Percentiles rank a stretch among this genome's conserved stretches.
phyloP scores from a whole-genome alignment of 2,329 filamentous ascomycete genomes.

The Alternaria rosae region DNA sequence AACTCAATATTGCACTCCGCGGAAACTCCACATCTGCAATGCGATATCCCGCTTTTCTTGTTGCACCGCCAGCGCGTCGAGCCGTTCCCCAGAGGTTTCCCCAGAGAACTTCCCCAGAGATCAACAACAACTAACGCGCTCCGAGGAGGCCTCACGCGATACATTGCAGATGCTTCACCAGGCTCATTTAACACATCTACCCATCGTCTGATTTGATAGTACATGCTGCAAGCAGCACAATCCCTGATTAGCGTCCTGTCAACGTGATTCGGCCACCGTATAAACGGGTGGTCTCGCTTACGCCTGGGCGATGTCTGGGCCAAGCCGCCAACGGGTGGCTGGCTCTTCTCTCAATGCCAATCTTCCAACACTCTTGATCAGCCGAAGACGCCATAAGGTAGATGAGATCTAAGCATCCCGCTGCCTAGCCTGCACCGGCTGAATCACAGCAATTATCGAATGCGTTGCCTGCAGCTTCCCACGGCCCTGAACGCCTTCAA shows the following conservation, averaged over 20 bases:
- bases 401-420: background rate
- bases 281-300: conserved; percentile 11
- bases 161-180: background rate
- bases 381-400: background rate
- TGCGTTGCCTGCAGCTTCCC: conserved; percentile 2
- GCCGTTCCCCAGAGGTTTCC: conserved; percentile 9
- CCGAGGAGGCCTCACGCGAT: conserved; percentile 8
- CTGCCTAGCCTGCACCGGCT: background rate
- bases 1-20: background rate
- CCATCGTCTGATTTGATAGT: conserved; percentile 1
- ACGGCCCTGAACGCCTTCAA: background rate
- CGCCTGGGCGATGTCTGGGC: conserved; percentile 10
- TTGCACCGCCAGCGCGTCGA: conserved; percentile 11
- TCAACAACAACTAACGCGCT: conserved; percentile 2
- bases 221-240: conserved; percentile 3
- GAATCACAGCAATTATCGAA: conserved; percentile 10
- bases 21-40: conserved; percentile 6
- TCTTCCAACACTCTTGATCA: conserved; percentile 3
- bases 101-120: conserved; percentile 8
- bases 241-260: conserved; percentile 6
- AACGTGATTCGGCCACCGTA: background rate
- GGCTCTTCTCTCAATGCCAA: conserved; percentile 5
- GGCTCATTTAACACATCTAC: background rate
- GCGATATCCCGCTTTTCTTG: conserved; percentile 1
- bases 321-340: conserved; percentile 9